Evolutionary conservation across 2,329 filamentous ascomycete genomes (phyloP), one percentile per base, ranked within the genome.

Genomic region (Monosporascus sp.): DNA sequence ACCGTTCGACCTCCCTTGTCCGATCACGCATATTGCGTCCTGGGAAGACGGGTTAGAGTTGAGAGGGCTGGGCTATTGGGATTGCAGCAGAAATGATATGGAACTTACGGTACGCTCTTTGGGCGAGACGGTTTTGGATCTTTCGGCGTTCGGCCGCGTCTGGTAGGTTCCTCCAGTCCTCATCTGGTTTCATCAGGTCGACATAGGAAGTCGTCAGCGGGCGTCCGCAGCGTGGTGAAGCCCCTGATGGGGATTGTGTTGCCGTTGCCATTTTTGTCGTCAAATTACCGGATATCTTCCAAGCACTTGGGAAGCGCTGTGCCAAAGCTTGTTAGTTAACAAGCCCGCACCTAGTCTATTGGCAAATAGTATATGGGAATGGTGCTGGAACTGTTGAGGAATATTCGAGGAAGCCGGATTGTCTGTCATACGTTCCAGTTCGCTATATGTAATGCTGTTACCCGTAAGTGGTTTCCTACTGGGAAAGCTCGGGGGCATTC

Each of bases 91-190:
- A 18, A 26, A 17, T 46, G 15, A 38, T n/a, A 11, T 14, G 24
- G 2, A 35, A 64, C 66, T 58, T 53, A 69, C 67, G 59, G 55
- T 69, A 69, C 48, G 67, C 67, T 52, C 67, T 55, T 52, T 69
- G 67, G 37, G 67, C 67, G 35, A 69, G 64, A 11, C 67, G 65
- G 50, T 69, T 69, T 51, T 69, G 67, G n/a, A 69, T 68, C 57
- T 68, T 68, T 48, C 67, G 63, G 24, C 67, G 52, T 56, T 69
- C 67, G 15, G 65, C 63, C 28, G 66, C 65, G 54, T 68, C 65
- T 24, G 66, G 64, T 18, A 68, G 61, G 48, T 65, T 67, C 50
- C 67, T 65, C 67, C 67, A 69, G 48, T 69, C 67, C 56, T 69
- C 67, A 28, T 68, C 66, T 5, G 66, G 67, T 58, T 66, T 68